Conservation (phyloP, 2,329 filamentous ascomycete species). For the Hymenoscyphus linearis region DNA sequence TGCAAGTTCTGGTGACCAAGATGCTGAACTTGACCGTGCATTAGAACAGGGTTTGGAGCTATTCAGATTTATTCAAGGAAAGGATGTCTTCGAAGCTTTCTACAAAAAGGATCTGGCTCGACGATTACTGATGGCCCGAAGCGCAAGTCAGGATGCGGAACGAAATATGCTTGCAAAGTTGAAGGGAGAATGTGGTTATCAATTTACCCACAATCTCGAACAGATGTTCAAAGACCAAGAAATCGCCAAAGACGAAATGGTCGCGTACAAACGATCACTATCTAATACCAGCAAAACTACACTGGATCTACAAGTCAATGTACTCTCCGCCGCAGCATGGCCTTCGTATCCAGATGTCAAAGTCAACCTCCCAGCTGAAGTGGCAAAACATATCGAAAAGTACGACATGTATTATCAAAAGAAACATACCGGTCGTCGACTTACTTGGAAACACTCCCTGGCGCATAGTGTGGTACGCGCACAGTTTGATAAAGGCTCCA, state of each 20-base stretch:
- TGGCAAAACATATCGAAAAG: constrained; percentile 69
- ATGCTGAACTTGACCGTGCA: constrained; percentile 85
- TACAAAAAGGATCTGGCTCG: constrained; percentile 97
- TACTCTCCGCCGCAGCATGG: constrained; percentile 90
- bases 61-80: constrained; percentile 95
- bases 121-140: constrained; percentile 83
- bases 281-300: constrained; percentile 47
- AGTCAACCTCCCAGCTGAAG: constrained; percentile 69
- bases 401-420: constrained; percentile 83
- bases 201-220: constrained; percentile 94
- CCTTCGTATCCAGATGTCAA: constrained; percentile 75
- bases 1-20: constrained; percentile 73
- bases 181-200: constrained; percentile 87
- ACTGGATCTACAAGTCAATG: constrained; percentile 77
- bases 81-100: constrained; percentile 96
- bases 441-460: constrained; percentile 91
- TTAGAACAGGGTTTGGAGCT: constrained; percentile 89
- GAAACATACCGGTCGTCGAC: constrained; percentile 81
- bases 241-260: constrained; percentile 86
- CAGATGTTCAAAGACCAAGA: constrained; percentile 99
- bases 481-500: constrained; percentile 65
- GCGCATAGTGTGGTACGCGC: constrained; percentile 85
- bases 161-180: constrained; percentile 90
- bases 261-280: constrained; percentile 67
- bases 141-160: constrained; percentile 91